A percentile compares a stretch with the other conserved stretches of the same genome.
These are phyloP conservation scores for Arthrobotrys entomopaga DNA, from an alignment of 2,329 filamentous ascomycete species.

Conservation along the genomic window DNA sequence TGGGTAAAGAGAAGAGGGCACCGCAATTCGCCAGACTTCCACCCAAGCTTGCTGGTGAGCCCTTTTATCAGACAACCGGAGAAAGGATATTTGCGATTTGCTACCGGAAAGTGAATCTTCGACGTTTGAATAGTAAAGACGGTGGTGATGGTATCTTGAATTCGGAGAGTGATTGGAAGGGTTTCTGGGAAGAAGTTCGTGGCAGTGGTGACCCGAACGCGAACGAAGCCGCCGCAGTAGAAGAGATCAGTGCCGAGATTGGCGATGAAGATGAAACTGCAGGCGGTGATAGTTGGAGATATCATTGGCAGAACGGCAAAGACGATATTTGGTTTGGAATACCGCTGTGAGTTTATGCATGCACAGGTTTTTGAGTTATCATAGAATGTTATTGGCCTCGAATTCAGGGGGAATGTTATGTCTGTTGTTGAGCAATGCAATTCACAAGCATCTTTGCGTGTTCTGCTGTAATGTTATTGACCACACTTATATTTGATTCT, in stretches of 20 bases:
- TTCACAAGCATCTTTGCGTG: too few species aligned
- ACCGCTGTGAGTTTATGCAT: too few species aligned
- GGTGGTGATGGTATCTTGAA: slow-evolving; percentile 6
- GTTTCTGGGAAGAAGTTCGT: slow-evolving; percentile 12
- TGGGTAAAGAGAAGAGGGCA: slow-evolving; percentile 14
- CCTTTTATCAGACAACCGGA: slow-evolving; percentile 33
- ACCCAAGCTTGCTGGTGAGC: not conserved
- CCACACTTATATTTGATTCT: too few species aligned
- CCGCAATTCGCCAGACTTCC: not conserved
- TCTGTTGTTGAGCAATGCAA: too few species aligned
- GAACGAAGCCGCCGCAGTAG: not conserved
- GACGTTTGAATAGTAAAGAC: not conserved
- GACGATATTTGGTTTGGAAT: slow-evolving; percentile 12
- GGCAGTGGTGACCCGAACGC: not conserved
- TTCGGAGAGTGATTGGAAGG: slow-evolving; percentile 31
- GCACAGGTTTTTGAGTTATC: too few species aligned
- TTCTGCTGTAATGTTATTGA: too few species aligned
- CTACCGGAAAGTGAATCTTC: slow-evolving; percentile 31
- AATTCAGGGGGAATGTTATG: too few species aligned
- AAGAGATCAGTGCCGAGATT: slow-evolving; percentile 23
- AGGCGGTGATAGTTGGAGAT: slow-evolving; percentile 9
- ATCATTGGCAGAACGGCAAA: slow-evolving; percentile 4
- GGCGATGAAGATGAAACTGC: slow-evolving; percentile 23
- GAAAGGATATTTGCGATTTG: slow-evolving; percentile 44
- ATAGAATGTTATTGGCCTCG: too few species aligned